Base-by-base conservation (phyloP, 768 basidiomycete species). In the Suillus subluteus region DNA sequence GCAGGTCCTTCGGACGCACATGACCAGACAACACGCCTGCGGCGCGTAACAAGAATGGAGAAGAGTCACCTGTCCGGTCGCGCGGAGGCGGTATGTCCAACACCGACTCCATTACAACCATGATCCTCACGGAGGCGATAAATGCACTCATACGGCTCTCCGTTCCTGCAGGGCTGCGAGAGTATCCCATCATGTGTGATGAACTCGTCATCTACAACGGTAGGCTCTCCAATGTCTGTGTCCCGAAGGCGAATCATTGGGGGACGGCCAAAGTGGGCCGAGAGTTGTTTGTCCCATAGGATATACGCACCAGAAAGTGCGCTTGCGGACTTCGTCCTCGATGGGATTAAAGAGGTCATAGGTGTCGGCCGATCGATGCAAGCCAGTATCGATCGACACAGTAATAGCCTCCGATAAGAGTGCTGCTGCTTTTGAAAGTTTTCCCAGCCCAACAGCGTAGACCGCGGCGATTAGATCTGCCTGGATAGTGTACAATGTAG, bases 221-320 rank as follows among this genome's bases (percentile, higher is more conserved):
- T 79, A 2, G 95, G 94, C 75, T 96, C 96, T 6, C 88, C 85
- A n/a, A 96, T 91, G 73, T 98, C 95, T 78, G 94, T 96, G 74
- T 97, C 95, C 68, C 93, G 84, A 67, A 96, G 79, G 56, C 95
- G 86, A 70, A 98, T 84, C 83, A 96, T 86, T 3, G 95, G 88
- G 40, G 95, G 95, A 32, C 95, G 83, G 32, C 96, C 95, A 75
- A 97, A 96, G 77, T 94, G 91, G 66, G 92, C 91, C 13, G 88
- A 83, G 8, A 95, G 87, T 73, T 96, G 95, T 79, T 98, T 97
- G 79, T 98, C 96, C 96, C 96, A 97, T 61, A 94, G 85, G 79
- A n/a, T 97, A 98, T 35, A 96, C 94, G 66, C 94, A 94, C 95
- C 95, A 98, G 77, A 98, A 98, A 0, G 96, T 97, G 71, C 95